A percentile compares a stretch with the other conserved stretches of the same genome.
phyloP scores from a whole-genome alignment of 106 monocot genomes.

The Dioscorea dumetorum region DNA sequence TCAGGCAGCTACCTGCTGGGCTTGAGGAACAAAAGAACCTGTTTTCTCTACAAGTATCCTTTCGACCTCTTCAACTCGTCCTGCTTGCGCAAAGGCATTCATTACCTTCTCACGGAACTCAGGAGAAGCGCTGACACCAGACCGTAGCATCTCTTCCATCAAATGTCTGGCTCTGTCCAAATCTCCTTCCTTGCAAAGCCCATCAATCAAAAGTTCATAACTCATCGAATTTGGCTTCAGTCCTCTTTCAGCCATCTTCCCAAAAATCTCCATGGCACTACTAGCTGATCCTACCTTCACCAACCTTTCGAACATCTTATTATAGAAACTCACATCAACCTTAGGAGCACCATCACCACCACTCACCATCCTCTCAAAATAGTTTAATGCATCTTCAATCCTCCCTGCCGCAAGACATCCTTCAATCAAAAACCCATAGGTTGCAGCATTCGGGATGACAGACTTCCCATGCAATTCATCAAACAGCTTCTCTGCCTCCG shows the following conservation, averaged over 20 bases:
- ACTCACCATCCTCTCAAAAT: conserved; percentile 46
- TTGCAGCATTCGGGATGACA: conserved; percentile 47
- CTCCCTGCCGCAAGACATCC: conserved; percentile 47
- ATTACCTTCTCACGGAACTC: conserved; percentile 34
- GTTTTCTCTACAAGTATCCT: conserved; percentile 16
- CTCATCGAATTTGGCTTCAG: conserved; percentile 31
- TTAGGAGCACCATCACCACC: conserved; percentile 42
- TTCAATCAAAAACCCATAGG: conserved; percentile 67
- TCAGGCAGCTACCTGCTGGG: conserved; percentile 5
- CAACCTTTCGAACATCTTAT: conserved; percentile 69
- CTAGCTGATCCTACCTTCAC: conserved; percentile 37
- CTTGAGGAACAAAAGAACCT: conserved; percentile 3
- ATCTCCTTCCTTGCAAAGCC: conserved; percentile 41
- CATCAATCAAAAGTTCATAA: conserved; percentile 55
- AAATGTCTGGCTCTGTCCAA: conserved; percentile 40
- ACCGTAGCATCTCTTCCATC: conserved; percentile 57
- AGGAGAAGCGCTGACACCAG: conserved; percentile 14
- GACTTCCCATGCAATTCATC: conserved; percentile 70
- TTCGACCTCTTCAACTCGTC: conserved; percentile 43
- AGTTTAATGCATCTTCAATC: conserved; percentile 52
- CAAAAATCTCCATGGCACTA: conserved; percentile 53
- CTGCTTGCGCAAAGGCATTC: conserved; percentile 44
- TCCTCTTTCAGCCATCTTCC: conserved; percentile 55
- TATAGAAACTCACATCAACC: conserved; percentile 50
- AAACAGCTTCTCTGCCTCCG: conserved; percentile 68